Conservation (phyloP, 352 stramenopile species). For the Blastocystis sp. region DNA sequence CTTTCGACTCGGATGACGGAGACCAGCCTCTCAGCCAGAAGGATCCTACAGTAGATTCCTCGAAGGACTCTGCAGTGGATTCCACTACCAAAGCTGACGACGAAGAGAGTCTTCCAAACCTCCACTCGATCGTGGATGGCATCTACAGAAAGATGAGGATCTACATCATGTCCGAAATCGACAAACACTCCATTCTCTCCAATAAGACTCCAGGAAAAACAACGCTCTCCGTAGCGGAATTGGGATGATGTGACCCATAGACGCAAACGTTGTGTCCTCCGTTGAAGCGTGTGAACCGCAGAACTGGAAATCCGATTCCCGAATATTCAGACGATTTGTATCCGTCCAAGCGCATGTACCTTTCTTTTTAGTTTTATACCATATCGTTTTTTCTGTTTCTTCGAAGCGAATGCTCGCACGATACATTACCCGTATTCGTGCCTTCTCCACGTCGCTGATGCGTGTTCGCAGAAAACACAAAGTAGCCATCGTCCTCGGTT, state of each 20-base stretch:
- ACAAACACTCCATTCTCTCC: neutral
- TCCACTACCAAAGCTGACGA: too few species aligned
- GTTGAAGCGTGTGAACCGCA: neutral
- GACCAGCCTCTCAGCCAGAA: neutral
- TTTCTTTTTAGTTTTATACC: neutral
- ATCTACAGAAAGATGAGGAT: neutral
- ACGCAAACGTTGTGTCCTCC: neutral
- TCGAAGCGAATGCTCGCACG: neutral
- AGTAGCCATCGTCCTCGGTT: neutral
- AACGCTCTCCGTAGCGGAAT: neutral
- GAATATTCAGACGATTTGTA: neutral
- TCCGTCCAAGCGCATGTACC: neutral
- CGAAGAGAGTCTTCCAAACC: neutral
- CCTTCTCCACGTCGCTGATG: neutral
- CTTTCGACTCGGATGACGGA: neutral
- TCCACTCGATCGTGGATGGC: neutral
- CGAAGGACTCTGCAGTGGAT: too few species aligned
- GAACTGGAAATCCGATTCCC: neutral
- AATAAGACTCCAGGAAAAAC: neutral
- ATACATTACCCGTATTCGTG: neutral
- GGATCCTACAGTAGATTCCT: neutral
- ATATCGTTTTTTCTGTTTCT: neutral
- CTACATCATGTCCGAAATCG: neutral
- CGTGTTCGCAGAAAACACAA: slow-evolving; percentile 16
- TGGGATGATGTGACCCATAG: neutral